Evolutionary conservation across 176 grass and related monocot species (phyloP).

Genomic region (Olyra latifolia): DNA sequence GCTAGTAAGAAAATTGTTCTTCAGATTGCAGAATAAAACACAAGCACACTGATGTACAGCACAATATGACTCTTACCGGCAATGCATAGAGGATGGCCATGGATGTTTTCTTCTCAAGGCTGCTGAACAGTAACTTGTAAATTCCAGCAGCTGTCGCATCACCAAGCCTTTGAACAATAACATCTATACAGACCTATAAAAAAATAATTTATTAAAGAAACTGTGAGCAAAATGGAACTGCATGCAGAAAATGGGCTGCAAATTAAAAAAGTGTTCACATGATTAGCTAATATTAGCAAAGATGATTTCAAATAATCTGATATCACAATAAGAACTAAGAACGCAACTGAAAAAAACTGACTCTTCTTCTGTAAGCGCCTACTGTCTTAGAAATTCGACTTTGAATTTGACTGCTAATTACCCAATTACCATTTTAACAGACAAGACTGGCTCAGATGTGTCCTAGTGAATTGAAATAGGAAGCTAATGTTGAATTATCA

Average conservation of each 20-base stretch:
- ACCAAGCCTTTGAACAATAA: slow-evolving; percentile 91
- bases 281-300: background rate
- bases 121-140: slow-evolving; percentile 66
- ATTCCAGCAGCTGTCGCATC: slow-evolving; percentile 89
- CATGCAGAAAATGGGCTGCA: background rate
- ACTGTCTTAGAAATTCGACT: background rate
- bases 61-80: slow-evolving; percentile 38
- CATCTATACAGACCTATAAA: slow-evolving; percentile 90
- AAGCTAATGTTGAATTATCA: background rate
- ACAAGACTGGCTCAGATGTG: background rate
- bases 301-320: slow-evolving; percentile 16
- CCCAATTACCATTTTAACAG: background rate
- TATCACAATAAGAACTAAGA: background rate
- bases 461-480: slow-evolving; percentile 14
- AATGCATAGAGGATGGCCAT: slow-evolving; percentile 79
- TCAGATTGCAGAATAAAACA: background rate
- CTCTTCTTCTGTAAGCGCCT: background rate
- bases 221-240: background rate
- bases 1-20: background rate
- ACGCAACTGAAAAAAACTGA: background rate
- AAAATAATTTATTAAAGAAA: background rate
- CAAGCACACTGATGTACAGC: slow-evolving; percentile 18
- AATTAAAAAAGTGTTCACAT: background rate
- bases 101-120: slow-evolving; percentile 61
- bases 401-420: background rate